These are phyloP conservation scores for Sporothrix dimorphospora DNA, from an alignment of 2,329 filamentous ascomycete species.

Conservation along the genomic window DNA sequence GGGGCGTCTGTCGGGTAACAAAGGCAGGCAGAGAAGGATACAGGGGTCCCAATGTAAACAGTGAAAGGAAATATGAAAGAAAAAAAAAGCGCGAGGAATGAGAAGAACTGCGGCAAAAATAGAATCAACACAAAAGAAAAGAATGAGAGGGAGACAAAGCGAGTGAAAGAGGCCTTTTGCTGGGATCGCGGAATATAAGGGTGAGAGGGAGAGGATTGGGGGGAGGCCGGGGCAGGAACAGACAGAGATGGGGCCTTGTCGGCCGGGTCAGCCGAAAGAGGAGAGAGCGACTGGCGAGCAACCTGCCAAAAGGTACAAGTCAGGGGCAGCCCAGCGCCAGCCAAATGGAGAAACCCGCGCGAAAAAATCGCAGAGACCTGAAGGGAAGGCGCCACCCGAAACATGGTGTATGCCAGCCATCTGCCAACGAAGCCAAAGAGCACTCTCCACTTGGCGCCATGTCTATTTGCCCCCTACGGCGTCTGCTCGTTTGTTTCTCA, in stretches of 20 bases:
- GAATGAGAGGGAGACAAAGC: background rate
- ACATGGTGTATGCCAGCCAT: background rate
- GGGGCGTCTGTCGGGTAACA: background rate
- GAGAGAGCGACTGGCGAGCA: background rate
- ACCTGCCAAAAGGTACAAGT: background rate
- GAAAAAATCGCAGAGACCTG: conserved; percentile 12
- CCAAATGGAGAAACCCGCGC: conserved; percentile 18
- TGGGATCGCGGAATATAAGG: background rate
- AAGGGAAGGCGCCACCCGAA: background rate
- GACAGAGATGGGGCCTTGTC: background rate
- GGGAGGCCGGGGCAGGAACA: background rate
- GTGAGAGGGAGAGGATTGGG: background rate
- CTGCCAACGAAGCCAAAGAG: background rate
- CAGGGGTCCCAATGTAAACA: background rate
- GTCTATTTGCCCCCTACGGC: background rate
- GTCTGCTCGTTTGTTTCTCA: conserved; percentile 12
- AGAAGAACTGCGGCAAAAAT: background rate
- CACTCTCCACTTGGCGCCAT: conserved; percentile 25
- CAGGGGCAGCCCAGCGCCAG: conserved; percentile 14
- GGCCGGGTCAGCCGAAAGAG: conserved; percentile 16
- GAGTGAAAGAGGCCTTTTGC: conserved; percentile 2
- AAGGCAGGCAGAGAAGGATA: background rate
- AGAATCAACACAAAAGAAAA: background rate
- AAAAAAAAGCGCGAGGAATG: background rate
- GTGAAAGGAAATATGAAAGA: conserved; percentile 41